These are phyloP conservation scores for Kodamaea neixiangensis DNA, from an alignment of 805 yeast species.

Conservation along the genomic window DNA sequence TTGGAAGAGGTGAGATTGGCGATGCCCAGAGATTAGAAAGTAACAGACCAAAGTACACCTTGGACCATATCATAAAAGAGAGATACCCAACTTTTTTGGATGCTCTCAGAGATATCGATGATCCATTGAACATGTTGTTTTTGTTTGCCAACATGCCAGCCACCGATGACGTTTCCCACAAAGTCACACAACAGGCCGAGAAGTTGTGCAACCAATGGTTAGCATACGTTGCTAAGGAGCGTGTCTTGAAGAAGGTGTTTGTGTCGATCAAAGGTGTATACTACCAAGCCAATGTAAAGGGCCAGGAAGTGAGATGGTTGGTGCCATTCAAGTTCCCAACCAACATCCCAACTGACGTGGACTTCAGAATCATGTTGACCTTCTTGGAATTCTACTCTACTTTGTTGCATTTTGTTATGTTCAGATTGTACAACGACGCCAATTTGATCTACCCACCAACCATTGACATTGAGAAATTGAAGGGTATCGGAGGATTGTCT, in stretches of 20 bases:
- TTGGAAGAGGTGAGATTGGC: slow-evolving; percentile 88
- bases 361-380: slow-evolving; percentile 94
- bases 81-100: slow-evolving; percentile 93
- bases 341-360: slow-evolving; percentile 90
- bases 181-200: slow-evolving; percentile 85
- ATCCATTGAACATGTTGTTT: slow-evolving; percentile 92
- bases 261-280: slow-evolving; percentile 97
- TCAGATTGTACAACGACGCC: slow-evolving; percentile 79
- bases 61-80: slow-evolving; percentile 90
- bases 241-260: slow-evolving; percentile 81
- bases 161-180: slow-evolving; percentile 75
- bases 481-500: slow-evolving; percentile 87
- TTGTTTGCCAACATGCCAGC: slow-evolving; percentile 95
- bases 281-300: slow-evolving; percentile 85
- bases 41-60: slow-evolving; percentile 78
- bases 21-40: slow-evolving; percentile 86
- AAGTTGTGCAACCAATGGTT: slow-evolving; percentile 90
- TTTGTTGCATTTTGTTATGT: slow-evolving; percentile 82
- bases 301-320: slow-evolving; percentile 94
- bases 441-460: slow-evolving; percentile 91
- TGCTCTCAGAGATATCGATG: slow-evolving; percentile 91
- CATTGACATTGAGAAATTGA: slow-evolving; percentile 68
- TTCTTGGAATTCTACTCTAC: slow-evolving; percentile 96
- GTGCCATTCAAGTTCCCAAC: slow-evolving; percentile 97
- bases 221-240: slow-evolving; percentile 87